These are phyloP conservation scores for Saccharomycopsis phalli DNA, from an alignment of 1,139 yeast genomes.

Conservation along the genomic window DNA sequence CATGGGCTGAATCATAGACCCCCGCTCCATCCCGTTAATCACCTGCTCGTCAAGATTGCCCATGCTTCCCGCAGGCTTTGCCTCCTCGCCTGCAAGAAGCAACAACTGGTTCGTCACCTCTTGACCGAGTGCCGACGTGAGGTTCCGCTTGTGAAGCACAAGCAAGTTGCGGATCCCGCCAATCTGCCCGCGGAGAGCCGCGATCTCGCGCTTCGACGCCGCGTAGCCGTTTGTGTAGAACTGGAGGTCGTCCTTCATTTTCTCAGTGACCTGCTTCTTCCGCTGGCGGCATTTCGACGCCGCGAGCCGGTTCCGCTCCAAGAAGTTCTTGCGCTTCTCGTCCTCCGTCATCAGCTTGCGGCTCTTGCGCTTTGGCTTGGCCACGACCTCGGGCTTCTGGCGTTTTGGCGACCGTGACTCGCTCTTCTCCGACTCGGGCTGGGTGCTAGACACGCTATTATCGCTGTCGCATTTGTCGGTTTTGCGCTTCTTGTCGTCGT, in stretches of 20 bases:
- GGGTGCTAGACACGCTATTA: slow-evolving; percentile 18
- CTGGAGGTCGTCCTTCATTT: slow-evolving; percentile 69
- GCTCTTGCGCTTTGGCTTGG: slow-evolving; percentile 15
- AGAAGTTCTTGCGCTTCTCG: slow-evolving; percentile 70
- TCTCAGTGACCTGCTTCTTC: slow-evolving; percentile 79
- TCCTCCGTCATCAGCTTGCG: slow-evolving; percentile 35
- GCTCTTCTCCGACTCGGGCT: slow-evolving; percentile 21
- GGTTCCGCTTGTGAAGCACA: background rate
- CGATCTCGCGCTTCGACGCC: slow-evolving; percentile 51
- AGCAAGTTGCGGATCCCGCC: slow-evolving; percentile 24
- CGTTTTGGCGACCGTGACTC: too few relatives aligned
- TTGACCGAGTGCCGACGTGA: slow-evolving; percentile 1
- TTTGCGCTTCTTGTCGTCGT: slow-evolving; percentile 1
- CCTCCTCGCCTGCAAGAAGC: background rate
- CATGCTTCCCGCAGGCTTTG: background rate
- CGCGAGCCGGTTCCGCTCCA: slow-evolving; percentile 89
- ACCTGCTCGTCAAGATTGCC: too few relatives aligned
- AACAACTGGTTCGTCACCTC: slow-evolving; percentile 11
- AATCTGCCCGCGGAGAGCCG: slow-evolving; percentile 52
- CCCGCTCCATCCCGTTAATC: too few relatives aligned
- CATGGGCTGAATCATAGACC: too few relatives aligned
- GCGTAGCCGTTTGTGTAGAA: slow-evolving; percentile 68
- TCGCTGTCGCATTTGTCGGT: slow-evolving; percentile 21
- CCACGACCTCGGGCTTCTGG: too few relatives aligned
- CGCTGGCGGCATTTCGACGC: slow-evolving; percentile 94